Evolutionary conservation across 1,139 yeast genomes (phyloP).

Genomic region (Kluyveromyces marxianus): DNA sequence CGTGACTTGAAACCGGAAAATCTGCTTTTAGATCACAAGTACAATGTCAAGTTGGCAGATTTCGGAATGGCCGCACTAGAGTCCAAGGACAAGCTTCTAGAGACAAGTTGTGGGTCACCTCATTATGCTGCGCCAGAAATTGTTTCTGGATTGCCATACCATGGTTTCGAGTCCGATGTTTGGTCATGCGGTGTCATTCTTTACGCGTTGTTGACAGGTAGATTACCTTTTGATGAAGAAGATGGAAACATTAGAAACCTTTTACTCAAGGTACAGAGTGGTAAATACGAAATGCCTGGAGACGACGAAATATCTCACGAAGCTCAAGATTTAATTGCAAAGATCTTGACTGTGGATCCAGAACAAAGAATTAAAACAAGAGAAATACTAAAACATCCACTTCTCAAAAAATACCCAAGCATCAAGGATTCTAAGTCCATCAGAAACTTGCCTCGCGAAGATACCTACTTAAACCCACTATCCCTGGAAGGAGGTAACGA

Average conservation of each 20-base stretch:
- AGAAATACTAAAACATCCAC: constrained; percentile 70
- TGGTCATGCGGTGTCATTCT: constrained; percentile 98
- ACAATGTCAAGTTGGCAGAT: constrained; percentile 92
- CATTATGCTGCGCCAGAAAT: constrained; percentile 98
- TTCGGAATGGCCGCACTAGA: constrained; percentile 99
- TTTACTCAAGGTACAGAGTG: constrained; percentile 83
- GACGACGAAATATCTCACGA: constrained; percentile 58
- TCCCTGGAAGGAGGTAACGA: constrained; percentile 32
- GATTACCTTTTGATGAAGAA: constrained; percentile 94
- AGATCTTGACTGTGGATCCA: constrained; percentile 79
- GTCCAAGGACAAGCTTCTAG: constrained; percentile 72
- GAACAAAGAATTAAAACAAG: constrained; percentile 64
- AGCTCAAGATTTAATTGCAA: constrained; percentile 60
- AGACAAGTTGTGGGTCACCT: constrained; percentile 96
- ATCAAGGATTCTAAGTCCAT: constrained; percentile 35
- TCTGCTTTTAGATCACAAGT: constrained; percentile 73
- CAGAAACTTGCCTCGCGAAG: constrained; percentile 55
- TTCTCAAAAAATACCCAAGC: constrained; percentile 51
- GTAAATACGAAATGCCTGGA: constrained; percentile 76
- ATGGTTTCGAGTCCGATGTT: constrained; percentile 94
- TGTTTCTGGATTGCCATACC: constrained; percentile 88
- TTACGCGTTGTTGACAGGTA: constrained; percentile 89
- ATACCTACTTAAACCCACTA: constrained; percentile 49
- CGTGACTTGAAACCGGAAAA: constrained; percentile 96
- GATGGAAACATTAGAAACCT: constrained; percentile 66